phyloP scores from a whole-genome alignment of 306 rosid genomes.

The Pyrus pyrifolia region DNA sequence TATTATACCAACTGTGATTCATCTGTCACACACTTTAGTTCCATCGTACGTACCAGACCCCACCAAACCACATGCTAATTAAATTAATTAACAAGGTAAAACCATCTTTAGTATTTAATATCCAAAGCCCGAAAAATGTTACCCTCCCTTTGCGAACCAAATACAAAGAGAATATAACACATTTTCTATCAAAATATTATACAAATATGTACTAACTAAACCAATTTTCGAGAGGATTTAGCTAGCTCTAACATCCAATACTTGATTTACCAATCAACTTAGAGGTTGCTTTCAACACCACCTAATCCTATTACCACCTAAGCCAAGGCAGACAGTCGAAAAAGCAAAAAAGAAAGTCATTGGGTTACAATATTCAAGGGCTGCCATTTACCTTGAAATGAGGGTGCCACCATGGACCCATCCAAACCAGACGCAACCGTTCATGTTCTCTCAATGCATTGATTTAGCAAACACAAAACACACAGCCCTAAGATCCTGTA shows the following conservation, averaged over 20 bases:
- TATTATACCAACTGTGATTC: too few species aligned
- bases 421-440: slow-evolving; percentile 37
- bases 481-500: slow-evolving; percentile 15
- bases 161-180: not conserved
- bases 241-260: not conserved
- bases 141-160: not conserved
- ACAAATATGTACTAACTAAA: not conserved
- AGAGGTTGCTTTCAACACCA: too few species aligned
- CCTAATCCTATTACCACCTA: too few species aligned
- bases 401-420: too few species aligned
- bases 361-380: too few species aligned
- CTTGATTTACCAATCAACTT: not conserved
- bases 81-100: not conserved
- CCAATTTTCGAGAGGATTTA: not conserved
- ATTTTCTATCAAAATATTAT: not conserved
- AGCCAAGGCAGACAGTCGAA: too few species aligned
- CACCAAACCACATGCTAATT: not conserved
- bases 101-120: not conserved
- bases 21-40: too few species aligned
- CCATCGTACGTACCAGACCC: not conserved
- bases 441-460: slow-evolving; percentile 54
- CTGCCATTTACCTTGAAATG: too few species aligned
- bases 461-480: slow-evolving; percentile 43
- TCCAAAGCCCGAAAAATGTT: not conserved
- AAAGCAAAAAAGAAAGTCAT: too few species aligned